Percentiles rank a stretch among this genome's conserved stretches.
Conservation (phyloP, 202 grass and related monocot genomes). For the Setaria italica region DNA sequence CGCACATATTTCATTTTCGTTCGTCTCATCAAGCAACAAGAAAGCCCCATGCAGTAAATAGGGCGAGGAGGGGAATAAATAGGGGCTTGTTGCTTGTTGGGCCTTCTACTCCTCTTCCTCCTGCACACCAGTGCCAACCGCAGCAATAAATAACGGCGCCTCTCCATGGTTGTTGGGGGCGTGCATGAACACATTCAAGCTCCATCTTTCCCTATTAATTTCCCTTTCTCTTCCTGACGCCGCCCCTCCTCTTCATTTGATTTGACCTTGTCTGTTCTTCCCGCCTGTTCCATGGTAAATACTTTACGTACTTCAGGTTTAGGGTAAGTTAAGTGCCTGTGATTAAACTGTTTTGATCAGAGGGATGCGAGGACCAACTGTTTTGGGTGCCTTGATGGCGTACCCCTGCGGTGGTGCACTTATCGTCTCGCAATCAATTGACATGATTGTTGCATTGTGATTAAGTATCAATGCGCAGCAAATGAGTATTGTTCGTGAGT, state of each 20-base stretch:
- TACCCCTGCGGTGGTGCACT: neutral
- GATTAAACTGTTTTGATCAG: neutral
- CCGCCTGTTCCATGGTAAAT: neutral
- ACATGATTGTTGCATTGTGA: neutral
- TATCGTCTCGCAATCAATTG: neutral
- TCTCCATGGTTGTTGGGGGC: constrained; percentile 68
- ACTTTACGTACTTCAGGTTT: neutral
- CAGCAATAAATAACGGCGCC: constrained; percentile 66
- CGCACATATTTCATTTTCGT: constrained; percentile 32
- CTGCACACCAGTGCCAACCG: constrained; percentile 59
- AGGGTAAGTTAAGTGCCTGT: constrained; percentile 7
- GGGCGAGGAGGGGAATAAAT: constrained; percentile 49
- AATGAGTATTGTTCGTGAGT: neutral
- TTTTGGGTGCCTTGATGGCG: constrained; percentile 1
- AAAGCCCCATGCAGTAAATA: constrained; percentile 48
- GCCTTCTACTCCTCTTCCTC: constrained; percentile 43
- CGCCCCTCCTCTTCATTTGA: constrained; percentile 25
- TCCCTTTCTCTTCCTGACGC: neutral
- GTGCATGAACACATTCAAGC: constrained; percentile 63
- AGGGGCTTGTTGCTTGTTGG: constrained; percentile 41
- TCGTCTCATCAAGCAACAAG: constrained; percentile 4
- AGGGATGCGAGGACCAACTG: neutral
- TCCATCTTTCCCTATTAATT: constrained; percentile 57
- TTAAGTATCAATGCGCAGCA: neutral
- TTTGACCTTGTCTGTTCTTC: constrained; percentile 30